Evolutionary conservation across 345 rosid species (phyloP), one percentile per base, ranked within the genome.

Genomic region (Eutrema heterophyllum): DNA sequence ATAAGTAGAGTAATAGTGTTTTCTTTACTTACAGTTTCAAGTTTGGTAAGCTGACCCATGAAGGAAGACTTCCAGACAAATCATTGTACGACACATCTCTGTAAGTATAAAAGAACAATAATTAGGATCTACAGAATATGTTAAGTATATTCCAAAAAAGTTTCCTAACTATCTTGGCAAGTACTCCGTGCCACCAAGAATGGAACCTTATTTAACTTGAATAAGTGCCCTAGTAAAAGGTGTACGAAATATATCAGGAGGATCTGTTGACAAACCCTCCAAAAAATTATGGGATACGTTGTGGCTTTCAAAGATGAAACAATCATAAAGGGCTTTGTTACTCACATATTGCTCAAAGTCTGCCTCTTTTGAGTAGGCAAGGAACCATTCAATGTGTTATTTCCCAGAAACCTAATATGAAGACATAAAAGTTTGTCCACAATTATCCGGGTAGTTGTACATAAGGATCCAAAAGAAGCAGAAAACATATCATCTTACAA

Each of bases 1-100:
- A 36, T 33, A 43, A 35, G 49, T 29, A 12, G 44, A 55, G n/a
- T 2, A 11, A 38, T 29, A 14, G 29, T 52, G 64, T 36, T 51
- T 30, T 38, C n/a, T 52, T 38, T 66, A 70, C 91, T 63, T 78
- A 90, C 96, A 92, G 58, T 61, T 79, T 77, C 67, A 89, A 74
- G 46, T 79, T 72, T 51, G 14, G 61, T 52, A 64, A 66, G 61
- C 18, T 81, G 79, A 86, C 65, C 96, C 96, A 90, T 14, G 92
- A 77, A 73, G 98, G 96, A 73, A 88, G 68, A 74, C 46, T 84
- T 32, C 95, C 95, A 3, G 68, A 53, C 79, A 90, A 80, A 77
- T 81, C 81, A 77, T 92, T 92, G 80, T 90, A 90, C 0, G 96
- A 87, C 46, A 87, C 81, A 82, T 92, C 98, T 84, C 98, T 90